Evolutionary conservation across 164 flowering plant species (phyloP).

Genomic region (Euptelea pleiosperma): DNA sequence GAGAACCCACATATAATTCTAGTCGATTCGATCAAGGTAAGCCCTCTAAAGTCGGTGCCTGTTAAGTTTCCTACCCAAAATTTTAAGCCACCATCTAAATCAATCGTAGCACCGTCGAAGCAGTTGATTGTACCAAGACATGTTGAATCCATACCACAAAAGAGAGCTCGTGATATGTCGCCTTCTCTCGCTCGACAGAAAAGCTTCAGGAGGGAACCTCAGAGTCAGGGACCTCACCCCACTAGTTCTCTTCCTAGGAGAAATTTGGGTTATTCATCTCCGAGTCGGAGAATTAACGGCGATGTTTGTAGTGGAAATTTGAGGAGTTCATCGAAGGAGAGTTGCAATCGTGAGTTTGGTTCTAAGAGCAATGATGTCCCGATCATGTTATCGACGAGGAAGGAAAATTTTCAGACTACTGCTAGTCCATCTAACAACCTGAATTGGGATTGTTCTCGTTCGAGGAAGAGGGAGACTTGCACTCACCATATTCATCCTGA

Average conservation of each 20-base stretch:
- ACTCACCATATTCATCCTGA: constrained; percentile 24
- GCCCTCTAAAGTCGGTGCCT: too few relatives aligned
- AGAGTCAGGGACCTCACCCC: not conserved
- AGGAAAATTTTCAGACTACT: constrained; percentile 21
- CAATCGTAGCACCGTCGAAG: not conserved
- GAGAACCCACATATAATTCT: constrained; percentile 57
- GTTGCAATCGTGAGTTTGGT: constrained; percentile 10
- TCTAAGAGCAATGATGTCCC: constrained; percentile 10
- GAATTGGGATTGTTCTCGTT: constrained; percentile 1
- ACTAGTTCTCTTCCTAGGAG: constrained; percentile 12
- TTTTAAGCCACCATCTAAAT: too few relatives aligned
- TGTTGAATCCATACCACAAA: constrained; percentile 19
- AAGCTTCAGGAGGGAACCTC: constrained; percentile 39
- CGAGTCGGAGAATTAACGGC: constrained; percentile 34
- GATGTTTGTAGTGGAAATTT: constrained; percentile 13
- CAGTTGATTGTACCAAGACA: constrained; percentile 12
- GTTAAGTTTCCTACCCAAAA: too few relatives aligned
- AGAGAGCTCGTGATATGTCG: constrained; percentile 34
- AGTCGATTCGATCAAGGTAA: too few relatives aligned
- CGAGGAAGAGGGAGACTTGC: constrained; percentile 27
- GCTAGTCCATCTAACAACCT: constrained; percentile 19
- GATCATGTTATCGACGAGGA: constrained; percentile 8
- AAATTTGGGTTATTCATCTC: constrained; percentile 40
- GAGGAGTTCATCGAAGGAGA: constrained; percentile 5
- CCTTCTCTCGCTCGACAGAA: constrained; percentile 38